These are phyloP conservation scores for Tephrocybe sp. DNA, from an alignment of 768 basidiomycete species.

Conservation along the genomic window DNA sequence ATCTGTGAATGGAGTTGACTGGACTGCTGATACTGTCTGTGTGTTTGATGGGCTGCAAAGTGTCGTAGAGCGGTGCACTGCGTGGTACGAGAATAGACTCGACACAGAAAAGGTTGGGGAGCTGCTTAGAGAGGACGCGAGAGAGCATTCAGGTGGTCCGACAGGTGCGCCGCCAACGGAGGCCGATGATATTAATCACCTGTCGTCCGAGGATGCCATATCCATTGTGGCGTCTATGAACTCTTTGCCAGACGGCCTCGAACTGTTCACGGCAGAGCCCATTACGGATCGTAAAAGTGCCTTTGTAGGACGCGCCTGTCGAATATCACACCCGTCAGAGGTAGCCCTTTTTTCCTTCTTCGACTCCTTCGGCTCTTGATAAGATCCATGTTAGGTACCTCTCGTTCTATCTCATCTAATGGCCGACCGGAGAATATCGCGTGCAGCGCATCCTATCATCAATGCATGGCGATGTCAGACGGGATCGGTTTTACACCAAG, in stretches of 20 bases:
- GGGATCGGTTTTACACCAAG: conserved; percentile 71
- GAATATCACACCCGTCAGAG: conserved; percentile 75
- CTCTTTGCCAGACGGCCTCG: conserved; percentile 55
- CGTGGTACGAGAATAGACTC: conserved; percentile 73
- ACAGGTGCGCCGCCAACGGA: conserved; percentile 6
- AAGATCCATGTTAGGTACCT: conserved; percentile 50
- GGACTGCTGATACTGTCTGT: conserved; percentile 70
- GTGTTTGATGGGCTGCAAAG: conserved; percentile 87
- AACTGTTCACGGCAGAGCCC: conserved; percentile 72
- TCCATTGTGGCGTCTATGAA: conserved; percentile 14
- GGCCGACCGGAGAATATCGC: conserved; percentile 70
- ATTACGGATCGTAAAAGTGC: conserved; percentile 84
- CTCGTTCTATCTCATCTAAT: conserved; percentile 64
- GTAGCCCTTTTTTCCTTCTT: too few relatives aligned
- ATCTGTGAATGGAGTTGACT: conserved; percentile 75
- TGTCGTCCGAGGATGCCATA: conserved; percentile 10
- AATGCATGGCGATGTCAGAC: conserved; percentile 82
- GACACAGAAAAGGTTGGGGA: conserved; percentile 55
- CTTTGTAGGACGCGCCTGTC: conserved; percentile 86
- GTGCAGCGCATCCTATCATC: conserved; percentile 78
- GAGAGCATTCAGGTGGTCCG: conserved; percentile 22
- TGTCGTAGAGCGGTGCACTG: conserved; percentile 61
- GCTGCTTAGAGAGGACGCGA: conserved; percentile 53
- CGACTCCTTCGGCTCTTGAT: conserved; percentile 13
- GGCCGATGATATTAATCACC: background rate